These are phyloP conservation scores for Plantago elongata DNA, from an alignment of 257 asterid genomes.

Conservation along the genomic window DNA sequence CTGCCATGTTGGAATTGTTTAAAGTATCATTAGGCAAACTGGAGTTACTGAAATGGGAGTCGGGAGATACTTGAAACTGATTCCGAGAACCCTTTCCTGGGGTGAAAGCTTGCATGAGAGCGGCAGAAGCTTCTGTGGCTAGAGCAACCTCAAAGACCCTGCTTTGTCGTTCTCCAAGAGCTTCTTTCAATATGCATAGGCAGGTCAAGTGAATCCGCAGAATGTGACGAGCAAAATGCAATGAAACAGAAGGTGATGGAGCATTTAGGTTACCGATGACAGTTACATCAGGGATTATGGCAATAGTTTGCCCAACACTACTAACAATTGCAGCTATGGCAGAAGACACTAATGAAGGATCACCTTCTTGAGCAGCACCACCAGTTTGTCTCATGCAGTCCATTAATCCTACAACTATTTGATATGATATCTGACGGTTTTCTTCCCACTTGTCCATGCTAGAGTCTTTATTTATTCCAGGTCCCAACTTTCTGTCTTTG, in stretches of 20 bases:
- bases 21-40: slow-evolving; percentile 45
- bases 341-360: slow-evolving; percentile 85
- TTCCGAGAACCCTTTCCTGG: slow-evolving; percentile 61
- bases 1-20: slow-evolving; percentile 44
- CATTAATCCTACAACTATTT: slow-evolving; percentile 77
- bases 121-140: slow-evolving; percentile 83
- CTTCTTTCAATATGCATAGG: slow-evolving; percentile 82
- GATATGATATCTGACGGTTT: slow-evolving; percentile 65
- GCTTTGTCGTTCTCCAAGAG: slow-evolving; percentile 98
- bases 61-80: slow-evolving; percentile 12
- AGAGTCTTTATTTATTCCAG: slow-evolving; percentile 49
- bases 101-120: slow-evolving; percentile 60
- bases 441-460: slow-evolving; percentile 72
- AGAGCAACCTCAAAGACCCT: slow-evolving; percentile 97
- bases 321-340: slow-evolving; percentile 85
- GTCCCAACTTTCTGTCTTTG: slow-evolving; percentile 71
- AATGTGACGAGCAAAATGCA: slow-evolving; percentile 62
- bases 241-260: slow-evolving; percentile 48
- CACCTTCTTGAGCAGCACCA: slow-evolving; percentile 99
- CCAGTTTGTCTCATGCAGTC: slow-evolving; percentile 99
- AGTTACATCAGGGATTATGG: slow-evolving; percentile 71
- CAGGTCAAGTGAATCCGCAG: slow-evolving; percentile 77
- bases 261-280: slow-evolving; percentile 42
- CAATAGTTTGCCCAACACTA: slow-evolving; percentile 66
- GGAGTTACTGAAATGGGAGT: slow-evolving; percentile 11